Evolutionary conservation across 2,329 filamentous ascomycete species (phyloP).

Genomic region (Aspergillus tubingensis): DNA sequence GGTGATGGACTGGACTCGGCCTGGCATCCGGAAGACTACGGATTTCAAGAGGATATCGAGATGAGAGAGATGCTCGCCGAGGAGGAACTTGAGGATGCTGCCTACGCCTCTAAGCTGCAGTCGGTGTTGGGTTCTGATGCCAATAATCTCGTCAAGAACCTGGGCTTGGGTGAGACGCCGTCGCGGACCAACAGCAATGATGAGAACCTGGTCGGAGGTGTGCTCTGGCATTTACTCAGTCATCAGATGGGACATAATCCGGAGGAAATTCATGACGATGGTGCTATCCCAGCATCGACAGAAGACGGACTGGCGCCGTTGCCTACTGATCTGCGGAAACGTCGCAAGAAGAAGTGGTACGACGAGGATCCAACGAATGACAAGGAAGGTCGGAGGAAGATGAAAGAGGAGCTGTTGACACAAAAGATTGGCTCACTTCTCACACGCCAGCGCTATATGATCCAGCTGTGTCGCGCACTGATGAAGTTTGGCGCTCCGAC

Average conservation of each 20-base stretch:
- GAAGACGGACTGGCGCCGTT: slow-evolving; percentile 7
- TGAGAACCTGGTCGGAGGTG: neutral
- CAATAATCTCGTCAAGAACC: neutral
- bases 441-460: slow-evolving; percentile 76
- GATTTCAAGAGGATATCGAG: slow-evolving; percentile 6
- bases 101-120: neutral
- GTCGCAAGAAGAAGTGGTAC: slow-evolving; percentile 16
- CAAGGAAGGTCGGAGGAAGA: slow-evolving; percentile 24
- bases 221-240: slow-evolving; percentile 5
- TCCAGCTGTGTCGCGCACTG: slow-evolving; percentile 79
- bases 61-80: slow-evolving; percentile 5
- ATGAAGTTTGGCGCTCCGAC: slow-evolving; percentile 91
- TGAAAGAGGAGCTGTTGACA: slow-evolving; percentile 28
- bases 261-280: neutral
- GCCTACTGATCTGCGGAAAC: slow-evolving; percentile 6
- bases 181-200: neutral
- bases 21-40: slow-evolving; percentile 9
- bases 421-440: slow-evolving; percentile 69
- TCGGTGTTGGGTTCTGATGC: neutral
- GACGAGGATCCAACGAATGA: slow-evolving; percentile 44
- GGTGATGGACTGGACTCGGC: slow-evolving; percentile 6
- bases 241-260: slow-evolving; percentile 8
- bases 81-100: neutral
- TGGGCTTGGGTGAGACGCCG: neutral
- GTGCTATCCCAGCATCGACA: neutral